Evolutionary conservation across 2,329 filamentous ascomycete species (phyloP).

Genomic region (Pseudogymnoascus sp.): DNA sequence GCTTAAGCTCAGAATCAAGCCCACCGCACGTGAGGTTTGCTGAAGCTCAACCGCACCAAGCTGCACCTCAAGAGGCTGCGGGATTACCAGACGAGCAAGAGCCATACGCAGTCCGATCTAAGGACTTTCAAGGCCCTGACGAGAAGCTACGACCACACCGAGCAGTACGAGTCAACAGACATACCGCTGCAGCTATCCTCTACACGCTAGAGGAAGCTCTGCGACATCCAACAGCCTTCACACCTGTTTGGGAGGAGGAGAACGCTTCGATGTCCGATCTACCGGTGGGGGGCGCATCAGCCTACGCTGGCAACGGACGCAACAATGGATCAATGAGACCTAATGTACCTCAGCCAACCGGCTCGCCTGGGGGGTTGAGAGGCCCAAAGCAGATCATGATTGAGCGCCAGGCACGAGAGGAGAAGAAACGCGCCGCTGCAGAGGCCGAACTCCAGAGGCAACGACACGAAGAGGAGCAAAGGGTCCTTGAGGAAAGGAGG

Average conservation of each 20-base stretch:
- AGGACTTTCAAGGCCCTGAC: slow-evolving; percentile 16
- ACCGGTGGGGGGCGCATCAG: slow-evolving; percentile 47
- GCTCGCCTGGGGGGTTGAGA: slow-evolving; percentile 54
- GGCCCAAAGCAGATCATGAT: slow-evolving; percentile 90
- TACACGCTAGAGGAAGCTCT: slow-evolving; percentile 88
- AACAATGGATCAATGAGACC: slow-evolving; percentile 46
- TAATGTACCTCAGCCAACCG: slow-evolving; percentile 39
- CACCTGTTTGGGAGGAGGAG: slow-evolving; percentile 76
- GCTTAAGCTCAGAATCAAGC: slow-evolving; percentile 10
- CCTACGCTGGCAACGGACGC: slow-evolving; percentile 52
- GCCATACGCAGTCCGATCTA: slow-evolving; percentile 16
- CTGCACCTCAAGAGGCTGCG: slow-evolving; percentile 1
- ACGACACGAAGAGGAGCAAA: slow-evolving; percentile 49
- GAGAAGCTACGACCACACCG: slow-evolving; percentile 36
- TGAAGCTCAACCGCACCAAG: slow-evolving; percentile 9
- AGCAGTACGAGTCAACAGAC: slow-evolving; percentile 62
- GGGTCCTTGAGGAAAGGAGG: slow-evolving; percentile 45
- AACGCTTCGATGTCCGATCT: slow-evolving; percentile 89
- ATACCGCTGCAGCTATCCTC: slow-evolving; percentile 82
- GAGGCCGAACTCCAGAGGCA: slow-evolving; percentile 37
- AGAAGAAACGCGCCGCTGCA: slow-evolving; percentile 49
- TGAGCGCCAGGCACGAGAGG: slow-evolving; percentile 70
- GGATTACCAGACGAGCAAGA: not conserved
- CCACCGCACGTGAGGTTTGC: slow-evolving; percentile 21
- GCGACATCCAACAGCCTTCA: slow-evolving; percentile 73